Evolutionary conservation across 257 asterid species (phyloP), one percentile per base, ranked within the genome.

Genomic region (Nicotiana knightiana): DNA sequence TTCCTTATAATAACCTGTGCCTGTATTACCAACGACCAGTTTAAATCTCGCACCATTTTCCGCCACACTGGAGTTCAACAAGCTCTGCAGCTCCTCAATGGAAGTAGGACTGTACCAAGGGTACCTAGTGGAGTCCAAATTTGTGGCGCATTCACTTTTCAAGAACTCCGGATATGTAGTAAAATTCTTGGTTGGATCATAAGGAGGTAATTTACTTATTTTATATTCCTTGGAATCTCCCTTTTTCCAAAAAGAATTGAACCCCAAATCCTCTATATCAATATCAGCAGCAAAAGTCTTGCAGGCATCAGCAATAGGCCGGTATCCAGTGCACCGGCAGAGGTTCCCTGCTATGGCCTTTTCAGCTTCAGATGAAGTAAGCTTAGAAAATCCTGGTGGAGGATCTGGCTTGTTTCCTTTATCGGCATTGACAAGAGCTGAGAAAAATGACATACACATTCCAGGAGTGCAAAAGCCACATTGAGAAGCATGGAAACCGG

Each of bases 391-490:
- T 81, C 97, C 94, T 33, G 88, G 87, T 1, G 86, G 81, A 62
- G 90, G 87, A 24, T 83, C 64, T 0, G 90, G 85, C 76, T 84
- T 70, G n/a, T 85, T 39, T 33, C 82, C 85, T 26, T 89, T 90
- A 15, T 91, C 89, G 17, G 93, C 93, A 63, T 91, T 86, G 13
- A 83, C 85, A 9, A 92, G 92, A 6, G 93, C 90, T 21, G 97
- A 88, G 85, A 84, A 92, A 62, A 93, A 83, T 4, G 97, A 93
- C 86, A 93, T 79, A 83, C 97, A 93, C 91, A 93, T 89, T 78
- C 97, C 97, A 16, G 97, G 97, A 35, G 93, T 93, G 90, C 97
- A 92, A 67, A 86, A 92, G 37, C 97, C 97, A 76, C 97, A 93
- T 63, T 93, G 97, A 83, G 97, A 89, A 79, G 97, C 97, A 83